These are phyloP conservation scores for Casaregolazyma lundiana DNA, from an alignment of 1,139 yeast genomes.

Conservation along the genomic window DNA sequence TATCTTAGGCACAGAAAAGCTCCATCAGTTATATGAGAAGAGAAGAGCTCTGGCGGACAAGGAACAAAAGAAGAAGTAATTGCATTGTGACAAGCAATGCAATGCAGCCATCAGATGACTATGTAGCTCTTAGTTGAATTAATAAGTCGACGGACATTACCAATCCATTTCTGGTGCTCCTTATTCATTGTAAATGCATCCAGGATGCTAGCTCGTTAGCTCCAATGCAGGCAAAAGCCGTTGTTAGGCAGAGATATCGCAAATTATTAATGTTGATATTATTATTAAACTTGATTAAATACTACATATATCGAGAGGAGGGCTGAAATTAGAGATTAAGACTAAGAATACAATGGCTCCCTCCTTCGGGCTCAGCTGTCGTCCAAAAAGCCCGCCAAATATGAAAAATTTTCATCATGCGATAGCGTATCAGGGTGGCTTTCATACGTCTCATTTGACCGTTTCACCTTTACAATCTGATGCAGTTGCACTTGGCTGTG, in stretches of 20 bases:
- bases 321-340: neutral
- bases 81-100: neutral
- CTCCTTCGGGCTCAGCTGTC: neutral
- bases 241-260: too few species aligned
- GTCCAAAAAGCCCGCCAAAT: slow-evolving; percentile 31
- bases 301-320: neutral
- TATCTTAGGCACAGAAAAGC: slow-evolving; percentile 24
- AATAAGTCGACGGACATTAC: neutral
- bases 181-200: too few species aligned
- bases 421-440: slow-evolving; percentile 9
- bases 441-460: slow-evolving; percentile 4
- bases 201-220: too few species aligned
- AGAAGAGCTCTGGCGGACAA: slow-evolving; percentile 22
- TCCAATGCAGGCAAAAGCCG: too few species aligned
- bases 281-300: slow-evolving; percentile 2
- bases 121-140: neutral
- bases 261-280: too few species aligned
- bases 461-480: neutral
- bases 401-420: slow-evolving; percentile 31
- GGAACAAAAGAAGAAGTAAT: slow-evolving; percentile 15
- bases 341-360: neutral
- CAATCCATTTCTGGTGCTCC: too few species aligned
- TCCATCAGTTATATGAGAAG: slow-evolving; percentile 24
- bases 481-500: neutral
- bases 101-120: neutral